Evolutionary conservation across 2,329 filamentous ascomycete genomes (phyloP), one percentile per base, ranked within the genome.

Genomic region (Lachnellula occidentalis): DNA sequence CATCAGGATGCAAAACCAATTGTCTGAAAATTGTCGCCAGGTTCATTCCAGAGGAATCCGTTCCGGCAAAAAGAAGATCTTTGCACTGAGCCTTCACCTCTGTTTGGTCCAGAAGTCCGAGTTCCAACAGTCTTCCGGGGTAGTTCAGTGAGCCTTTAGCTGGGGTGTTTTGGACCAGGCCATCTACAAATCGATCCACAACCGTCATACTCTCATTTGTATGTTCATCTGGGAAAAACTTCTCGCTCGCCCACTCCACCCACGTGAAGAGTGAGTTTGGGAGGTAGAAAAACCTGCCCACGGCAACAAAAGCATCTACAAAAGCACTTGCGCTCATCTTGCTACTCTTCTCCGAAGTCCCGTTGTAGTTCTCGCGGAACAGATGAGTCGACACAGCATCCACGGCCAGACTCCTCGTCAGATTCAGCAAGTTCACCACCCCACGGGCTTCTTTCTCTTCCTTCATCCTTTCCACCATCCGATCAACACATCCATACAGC

Each of bases 301-400:
- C 74, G 4, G 74, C 77, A 2, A 82, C 78, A 59, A 79, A 78
- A 2, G 74, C 71, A 62, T 82, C 76, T 12, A 83, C 78, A 61
- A 81, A 81, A 0, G 69, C 66, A 45, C 71, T 71, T n/a, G 76
- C 70, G 53, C 72, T 72, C 56, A 78, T 56, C 58, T 64, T 48
- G 37, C 60, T 58, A 7, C 68, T 62, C 17, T 63, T 65, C 24
- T 64, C 61, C 5, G 62, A 60, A 1, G 62, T 62, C 5, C 74
- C 77, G 11, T 78, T 74, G 63, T 81, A 84, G 11, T 72, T 71
- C 50, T 73, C 69, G 1, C 72, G 72, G 55, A 83, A 80, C 1
- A 83, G 67, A 67, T 82, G 80, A 4, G 72, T 73, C 3, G 75
- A 76, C 0, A 82, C 76, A 4, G 74, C 74, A 66, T 83, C 80